Conservation (phyloP, 768 basidiomycete genomes). For the Lactarius trivialis region DNA sequence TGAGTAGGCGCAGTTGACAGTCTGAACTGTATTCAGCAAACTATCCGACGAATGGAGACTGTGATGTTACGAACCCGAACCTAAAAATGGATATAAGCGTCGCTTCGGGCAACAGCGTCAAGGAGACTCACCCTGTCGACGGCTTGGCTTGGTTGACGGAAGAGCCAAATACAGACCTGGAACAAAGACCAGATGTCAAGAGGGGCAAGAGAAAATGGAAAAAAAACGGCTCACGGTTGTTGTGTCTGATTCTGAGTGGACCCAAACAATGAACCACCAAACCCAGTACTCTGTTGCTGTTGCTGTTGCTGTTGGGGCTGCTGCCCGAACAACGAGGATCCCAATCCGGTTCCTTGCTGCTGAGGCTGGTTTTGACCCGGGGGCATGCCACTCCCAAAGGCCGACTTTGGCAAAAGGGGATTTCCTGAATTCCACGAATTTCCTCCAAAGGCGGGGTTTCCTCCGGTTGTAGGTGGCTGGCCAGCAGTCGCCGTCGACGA, state of each 20-base stretch:
- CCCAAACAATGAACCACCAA: conserved; percentile 21
- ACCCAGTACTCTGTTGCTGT: conserved; percentile 18
- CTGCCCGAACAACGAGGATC: conserved; percentile 17
- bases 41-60: background rate
- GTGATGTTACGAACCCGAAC: conserved; percentile 16
- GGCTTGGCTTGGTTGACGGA: conserved; percentile 10
- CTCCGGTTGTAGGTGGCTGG: conserved; percentile 3
- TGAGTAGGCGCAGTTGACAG: conserved; percentile 1
- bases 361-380: background rate
- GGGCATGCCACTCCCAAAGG: conserved; percentile 8
- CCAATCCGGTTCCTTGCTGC: conserved; percentile 1
- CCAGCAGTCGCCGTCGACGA: background rate
- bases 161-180: conserved; percentile 33
- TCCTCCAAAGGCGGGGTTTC: background rate
- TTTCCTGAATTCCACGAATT: conserved; percentile 16
- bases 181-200: background rate
- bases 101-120: background rate
- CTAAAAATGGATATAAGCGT: background rate
- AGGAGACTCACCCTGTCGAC: conserved; percentile 1
- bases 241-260: conserved; percentile 26
- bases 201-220: background rate
- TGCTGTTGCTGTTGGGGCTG: conserved; percentile 18
- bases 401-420: conserved; percentile 18
- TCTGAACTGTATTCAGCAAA: conserved; percentile 15
- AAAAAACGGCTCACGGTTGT: conserved; percentile 22